Percentiles rank a stretch among this genome's conserved stretches.
phyloP scores from a whole-genome alignment of 225 moss, liverwort and hornwort species.

The Physcomitrellopsis africana region DNA sequence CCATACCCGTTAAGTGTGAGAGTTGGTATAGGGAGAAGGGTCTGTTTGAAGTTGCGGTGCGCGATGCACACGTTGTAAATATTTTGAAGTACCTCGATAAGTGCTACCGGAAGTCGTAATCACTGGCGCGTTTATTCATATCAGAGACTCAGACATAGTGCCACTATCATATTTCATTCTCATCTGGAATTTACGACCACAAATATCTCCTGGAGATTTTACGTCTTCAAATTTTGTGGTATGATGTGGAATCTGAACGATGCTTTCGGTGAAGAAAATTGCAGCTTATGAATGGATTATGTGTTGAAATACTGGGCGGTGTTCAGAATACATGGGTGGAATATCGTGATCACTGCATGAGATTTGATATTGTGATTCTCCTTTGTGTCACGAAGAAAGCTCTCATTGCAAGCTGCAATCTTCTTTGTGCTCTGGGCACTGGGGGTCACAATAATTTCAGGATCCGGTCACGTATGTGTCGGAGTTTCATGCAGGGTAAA shows the following conservation, averaged over 20 bases:
- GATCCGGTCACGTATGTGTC: background rate
- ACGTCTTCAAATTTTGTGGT: background rate
- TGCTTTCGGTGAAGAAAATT: background rate
- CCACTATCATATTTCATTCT: background rate
- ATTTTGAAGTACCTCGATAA: constrained; percentile 12
- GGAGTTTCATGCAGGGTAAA: constrained; percentile 17
- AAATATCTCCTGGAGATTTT: background rate
- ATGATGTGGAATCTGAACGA: background rate
- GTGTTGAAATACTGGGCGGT: background rate
- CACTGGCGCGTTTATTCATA: constrained; percentile 14
- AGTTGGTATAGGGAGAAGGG: background rate
- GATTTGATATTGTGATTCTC: constrained; percentile 15
- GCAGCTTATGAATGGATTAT: background rate
- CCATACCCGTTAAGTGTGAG: constrained; percentile 1
- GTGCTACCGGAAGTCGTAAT: constrained; percentile 19
- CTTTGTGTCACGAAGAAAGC: background rate
- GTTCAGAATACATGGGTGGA: constrained; percentile 8
- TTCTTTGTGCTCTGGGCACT: background rate
- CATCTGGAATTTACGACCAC: background rate
- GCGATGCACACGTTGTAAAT: background rate
- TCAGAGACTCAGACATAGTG: background rate
- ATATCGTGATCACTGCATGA: constrained; percentile 4
- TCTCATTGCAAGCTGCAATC: background rate
- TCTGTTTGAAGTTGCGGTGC: constrained; percentile 3
- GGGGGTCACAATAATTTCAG: background rate